A percentile compares a stretch with the other conserved stretches of the same genome.
These are phyloP conservation scores for Cyathus striatus DNA, from an alignment of 768 basidiomycete genomes.

Conservation along the genomic window DNA sequence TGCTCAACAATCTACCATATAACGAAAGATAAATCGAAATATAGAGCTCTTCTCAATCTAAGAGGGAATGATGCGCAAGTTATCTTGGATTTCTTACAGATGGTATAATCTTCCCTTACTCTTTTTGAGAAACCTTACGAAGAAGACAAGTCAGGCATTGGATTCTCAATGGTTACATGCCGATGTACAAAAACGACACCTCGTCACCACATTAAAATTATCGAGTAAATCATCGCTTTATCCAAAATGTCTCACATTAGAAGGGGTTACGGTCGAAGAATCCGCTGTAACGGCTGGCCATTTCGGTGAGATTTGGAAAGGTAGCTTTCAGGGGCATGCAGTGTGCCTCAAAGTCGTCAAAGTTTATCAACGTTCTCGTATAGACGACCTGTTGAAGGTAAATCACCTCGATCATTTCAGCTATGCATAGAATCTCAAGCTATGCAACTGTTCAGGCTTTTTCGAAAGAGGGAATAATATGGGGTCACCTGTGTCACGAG, in stretches of 20 bases:
- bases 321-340: slow-evolving; percentile 7
- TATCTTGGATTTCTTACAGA: slow-evolving; percentile 7
- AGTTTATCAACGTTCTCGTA: slow-evolving; percentile 15
- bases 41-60: slow-evolving; percentile 3
- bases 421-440: background rate
- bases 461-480: slow-evolving; percentile 21
- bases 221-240: background rate
- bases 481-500: slow-evolving; percentile 21
- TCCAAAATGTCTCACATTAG: slow-evolving; percentile 3
- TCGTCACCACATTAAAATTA: background rate
- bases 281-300: slow-evolving; percentile 14
- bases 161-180: background rate
- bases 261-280: slow-evolving; percentile 7
- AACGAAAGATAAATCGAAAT: slow-evolving; percentile 3
- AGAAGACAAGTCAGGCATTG: background rate
- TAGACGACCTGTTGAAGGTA: slow-evolving; percentile 16
- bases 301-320: slow-evolving; percentile 23
- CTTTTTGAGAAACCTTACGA: background rate
- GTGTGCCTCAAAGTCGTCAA: slow-evolving; percentile 22
- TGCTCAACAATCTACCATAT: too few relatives aligned
- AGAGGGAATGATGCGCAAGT: slow-evolving; percentile 5
- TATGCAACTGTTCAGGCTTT: slow-evolving; percentile 13
- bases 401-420: background rate
- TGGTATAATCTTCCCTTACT: slow-evolving; percentile 1
- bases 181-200: background rate